phyloP scores from a whole-genome alignment of 352 stramenopile genomes.

The Globisporangium recalcitrans region DNA sequence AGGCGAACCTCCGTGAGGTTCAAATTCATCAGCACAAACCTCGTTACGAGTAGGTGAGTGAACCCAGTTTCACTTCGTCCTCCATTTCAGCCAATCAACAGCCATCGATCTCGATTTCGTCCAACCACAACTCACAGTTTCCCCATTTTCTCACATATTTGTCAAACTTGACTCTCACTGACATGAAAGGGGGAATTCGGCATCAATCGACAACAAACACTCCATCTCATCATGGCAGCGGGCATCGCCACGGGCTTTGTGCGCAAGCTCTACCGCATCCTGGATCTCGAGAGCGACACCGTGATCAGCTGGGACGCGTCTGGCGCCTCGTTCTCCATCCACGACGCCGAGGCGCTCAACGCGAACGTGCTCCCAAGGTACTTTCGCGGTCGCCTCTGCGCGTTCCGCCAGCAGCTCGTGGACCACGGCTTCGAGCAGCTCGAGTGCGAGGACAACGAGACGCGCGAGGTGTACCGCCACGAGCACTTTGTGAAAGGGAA shows the following conservation, averaged over 20 bases:
- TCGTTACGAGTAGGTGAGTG: background rate
- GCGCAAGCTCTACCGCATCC: slow-evolving; percentile 77
- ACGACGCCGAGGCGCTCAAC: slow-evolving; percentile 56
- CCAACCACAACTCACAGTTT: background rate
- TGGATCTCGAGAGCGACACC: slow-evolving; percentile 59
- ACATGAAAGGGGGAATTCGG: background rate
- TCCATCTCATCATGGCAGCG: slow-evolving; percentile 20
- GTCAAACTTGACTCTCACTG: background rate
- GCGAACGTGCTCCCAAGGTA: slow-evolving; percentile 55
- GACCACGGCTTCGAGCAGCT: slow-evolving; percentile 66
- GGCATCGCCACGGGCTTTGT: slow-evolving; percentile 76
- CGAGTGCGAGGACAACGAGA: slow-evolving; percentile 55
- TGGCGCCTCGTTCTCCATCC: slow-evolving; percentile 64
- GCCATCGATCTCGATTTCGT: background rate
- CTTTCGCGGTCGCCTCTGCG: slow-evolving; percentile 57
- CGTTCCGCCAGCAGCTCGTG: slow-evolving; percentile 73
- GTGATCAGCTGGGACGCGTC: slow-evolving; percentile 57
- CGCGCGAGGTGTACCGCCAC: slow-evolving; percentile 49
- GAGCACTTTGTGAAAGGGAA: slow-evolving; percentile 47
- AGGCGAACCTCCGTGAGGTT: background rate
- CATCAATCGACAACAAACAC: background rate
- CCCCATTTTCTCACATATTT: background rate
- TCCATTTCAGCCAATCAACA: background rate
- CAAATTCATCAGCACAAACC: too few relatives aligned
- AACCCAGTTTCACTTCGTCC: background rate